These are phyloP conservation scores for Rachicladosporium sp. DNA, from an alignment of 2,329 filamentous ascomycete genomes.

Conservation along the genomic window DNA sequence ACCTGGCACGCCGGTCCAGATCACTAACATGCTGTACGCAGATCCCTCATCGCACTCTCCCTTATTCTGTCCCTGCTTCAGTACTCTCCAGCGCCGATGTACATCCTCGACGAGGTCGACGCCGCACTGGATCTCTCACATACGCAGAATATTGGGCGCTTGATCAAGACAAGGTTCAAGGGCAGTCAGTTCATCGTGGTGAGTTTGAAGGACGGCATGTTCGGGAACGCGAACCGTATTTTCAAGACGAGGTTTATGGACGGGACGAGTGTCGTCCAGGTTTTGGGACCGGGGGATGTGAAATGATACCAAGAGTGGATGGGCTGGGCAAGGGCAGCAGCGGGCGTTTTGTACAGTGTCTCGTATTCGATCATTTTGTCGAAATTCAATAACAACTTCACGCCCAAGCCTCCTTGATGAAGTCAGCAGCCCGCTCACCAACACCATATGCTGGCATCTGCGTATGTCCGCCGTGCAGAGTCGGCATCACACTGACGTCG, in stretches of 20 bases:
- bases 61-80: constrained; percentile 96
- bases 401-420: constrained; percentile 31
- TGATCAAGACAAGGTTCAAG: constrained; percentile 98
- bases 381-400: too few species aligned
- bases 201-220: constrained; percentile 98
- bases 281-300: constrained; percentile 52
- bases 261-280: constrained; percentile 87
- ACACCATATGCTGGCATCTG: constrained; percentile 49
- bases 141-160: constrained; percentile 95
- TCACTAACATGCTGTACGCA: constrained; percentile 25
- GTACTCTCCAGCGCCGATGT: constrained; percentile 98
- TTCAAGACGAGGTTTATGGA: constrained; percentile 93
- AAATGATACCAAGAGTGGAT: constrained; percentile 13
- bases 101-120: constrained; percentile 97
- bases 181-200: constrained; percentile 98
- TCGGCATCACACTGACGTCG: constrained; percentile 49
- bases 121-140: constrained; percentile 90
- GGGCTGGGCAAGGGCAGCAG: too few species aligned
- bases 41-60: constrained; percentile 87
- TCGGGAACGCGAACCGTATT: constrained; percentile 97
- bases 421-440: constrained; percentile 41
- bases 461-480: constrained; percentile 39
- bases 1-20: constrained; percentile 2
- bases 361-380: too few species aligned
- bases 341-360: too few species aligned